These are phyloP conservation scores for Amborella trichopoda DNA, from an alignment of 164 flowering plant species.

Conservation along the genomic window DNA sequence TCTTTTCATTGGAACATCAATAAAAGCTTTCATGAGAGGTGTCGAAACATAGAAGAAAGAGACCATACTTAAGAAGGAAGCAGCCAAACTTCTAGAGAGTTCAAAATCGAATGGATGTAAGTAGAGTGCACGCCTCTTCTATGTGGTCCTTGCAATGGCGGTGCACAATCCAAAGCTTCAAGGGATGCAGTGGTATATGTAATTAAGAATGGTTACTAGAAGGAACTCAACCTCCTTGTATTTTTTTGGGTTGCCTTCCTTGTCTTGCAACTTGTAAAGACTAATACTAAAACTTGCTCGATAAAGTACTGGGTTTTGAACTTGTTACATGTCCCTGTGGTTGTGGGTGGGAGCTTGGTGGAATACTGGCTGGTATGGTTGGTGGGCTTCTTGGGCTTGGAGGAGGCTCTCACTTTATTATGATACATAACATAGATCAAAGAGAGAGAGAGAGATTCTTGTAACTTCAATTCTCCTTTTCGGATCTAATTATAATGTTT, in stretches of 20 bases:
- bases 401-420: too few relatives aligned
- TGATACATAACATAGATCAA: too few relatives aligned
- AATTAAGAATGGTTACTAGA: conserved; percentile 77
- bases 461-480: too few relatives aligned
- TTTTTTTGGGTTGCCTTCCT: conserved; percentile 88
- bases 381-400: too few relatives aligned
- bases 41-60: conserved; percentile 73
- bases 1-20: conserved; percentile 51
- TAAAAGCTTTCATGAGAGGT: conserved; percentile 52
- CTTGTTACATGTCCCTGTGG: conserved; percentile 92
- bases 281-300: conserved; percentile 53
- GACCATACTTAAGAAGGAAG: conserved; percentile 50
- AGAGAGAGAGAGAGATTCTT: too few relatives aligned
- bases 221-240: conserved; percentile 77
- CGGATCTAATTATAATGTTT: too few relatives aligned
- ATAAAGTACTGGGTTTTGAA: conserved; percentile 67
- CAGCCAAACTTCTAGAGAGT: conserved; percentile 26
- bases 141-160: conserved; percentile 36
- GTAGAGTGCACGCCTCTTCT: conserved; percentile 76
- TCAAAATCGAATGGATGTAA: conserved; percentile 32
- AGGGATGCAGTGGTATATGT: conserved; percentile 39
- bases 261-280: conserved; percentile 67
- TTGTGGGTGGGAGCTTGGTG: too few relatives aligned
- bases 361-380: too few relatives aligned
- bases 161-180: conserved; percentile 13